Percentiles rank a stretch among this genome's conserved stretches.
Conservation (phyloP, 345 rosid species). For the Aquilaria malaccensis region DNA sequence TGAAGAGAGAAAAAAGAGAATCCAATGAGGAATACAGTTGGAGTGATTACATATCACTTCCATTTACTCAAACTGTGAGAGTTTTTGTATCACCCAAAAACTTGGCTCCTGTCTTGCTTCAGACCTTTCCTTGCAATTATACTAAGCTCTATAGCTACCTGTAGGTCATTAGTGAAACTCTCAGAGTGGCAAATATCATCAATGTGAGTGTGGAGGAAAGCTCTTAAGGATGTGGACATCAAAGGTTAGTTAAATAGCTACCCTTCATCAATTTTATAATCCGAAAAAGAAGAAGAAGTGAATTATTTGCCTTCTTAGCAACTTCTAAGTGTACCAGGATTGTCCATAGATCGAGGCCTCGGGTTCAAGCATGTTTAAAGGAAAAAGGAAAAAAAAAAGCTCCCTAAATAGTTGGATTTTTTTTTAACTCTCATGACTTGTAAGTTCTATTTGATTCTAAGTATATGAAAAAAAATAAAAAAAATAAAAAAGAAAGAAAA, state of each 20-base stretch:
- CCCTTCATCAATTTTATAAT: not conserved
- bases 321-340: too few species aligned
- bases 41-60: constrained; percentile 78
- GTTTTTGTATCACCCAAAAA: too few species aligned
- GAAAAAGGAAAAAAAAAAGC: not conserved
- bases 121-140: too few species aligned
- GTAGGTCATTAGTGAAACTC: constrained; percentile 90
- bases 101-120: too few species aligned
- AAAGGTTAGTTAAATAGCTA: constrained; percentile 38
- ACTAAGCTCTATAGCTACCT: too few species aligned
- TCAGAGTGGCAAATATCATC: constrained; percentile 81
- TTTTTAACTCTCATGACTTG: not conserved
- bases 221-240: constrained; percentile 73
- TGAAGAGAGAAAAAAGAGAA: constrained; percentile 57
- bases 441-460: too few species aligned
- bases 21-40: constrained; percentile 46
- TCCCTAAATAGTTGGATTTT: not conserved
- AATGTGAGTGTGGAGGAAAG: constrained; percentile 92
- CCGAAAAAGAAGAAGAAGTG: not conserved
- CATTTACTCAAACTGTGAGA: constrained; percentile 89
- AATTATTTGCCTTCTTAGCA: too few species aligned
- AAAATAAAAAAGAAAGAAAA: too few species aligned
- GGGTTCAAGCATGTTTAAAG: not conserved
- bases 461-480: too few species aligned
- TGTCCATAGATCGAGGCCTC: too few species aligned